Evolutionary conservation across 2,329 filamentous ascomycete genomes (phyloP).

Genomic region (Incumbomyces lentus): DNA sequence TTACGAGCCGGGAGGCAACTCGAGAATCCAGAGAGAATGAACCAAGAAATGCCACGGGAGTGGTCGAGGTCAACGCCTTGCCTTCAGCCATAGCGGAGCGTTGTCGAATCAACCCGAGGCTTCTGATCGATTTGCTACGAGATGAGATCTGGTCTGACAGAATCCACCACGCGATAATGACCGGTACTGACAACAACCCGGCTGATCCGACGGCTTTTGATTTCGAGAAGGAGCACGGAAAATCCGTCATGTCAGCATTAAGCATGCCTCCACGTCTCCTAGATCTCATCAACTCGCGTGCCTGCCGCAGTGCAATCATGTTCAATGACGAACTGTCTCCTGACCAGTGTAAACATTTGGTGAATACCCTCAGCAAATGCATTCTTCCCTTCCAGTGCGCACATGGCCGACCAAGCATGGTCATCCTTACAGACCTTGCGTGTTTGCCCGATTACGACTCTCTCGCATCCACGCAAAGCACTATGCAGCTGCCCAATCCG

Average conservation of each 20-base stretch:
- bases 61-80: slow-evolving; percentile 42
- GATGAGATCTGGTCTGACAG: slow-evolving; percentile 56
- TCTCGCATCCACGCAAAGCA: not conserved
- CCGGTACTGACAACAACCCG: no score
- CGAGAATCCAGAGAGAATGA: not conserved
- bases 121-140: slow-evolving; percentile 65
- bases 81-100: slow-evolving; percentile 66
- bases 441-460: not conserved
- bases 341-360: slow-evolving; percentile 30
- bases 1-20: not conserved
- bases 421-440: slow-evolving; percentile 31
- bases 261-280: slow-evolving; percentile 65
- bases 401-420: slow-evolving; percentile 40
- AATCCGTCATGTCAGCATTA: slow-evolving; percentile 37
- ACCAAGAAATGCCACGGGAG: not conserved
- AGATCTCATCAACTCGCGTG: slow-evolving; percentile 46
- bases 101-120: slow-evolving; percentile 59
- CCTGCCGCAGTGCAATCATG: slow-evolving; percentile 41
- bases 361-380: slow-evolving; percentile 31
- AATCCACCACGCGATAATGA: no score
- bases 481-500: not conserved
- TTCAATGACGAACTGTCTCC: slow-evolving; percentile 36
- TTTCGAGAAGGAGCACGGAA: not conserved
- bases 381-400: slow-evolving; percentile 42
- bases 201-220: no score